These are phyloP conservation scores for Ogataea minuta DNA, from an alignment of 805 yeast genomes.

Conservation along the genomic window DNA sequence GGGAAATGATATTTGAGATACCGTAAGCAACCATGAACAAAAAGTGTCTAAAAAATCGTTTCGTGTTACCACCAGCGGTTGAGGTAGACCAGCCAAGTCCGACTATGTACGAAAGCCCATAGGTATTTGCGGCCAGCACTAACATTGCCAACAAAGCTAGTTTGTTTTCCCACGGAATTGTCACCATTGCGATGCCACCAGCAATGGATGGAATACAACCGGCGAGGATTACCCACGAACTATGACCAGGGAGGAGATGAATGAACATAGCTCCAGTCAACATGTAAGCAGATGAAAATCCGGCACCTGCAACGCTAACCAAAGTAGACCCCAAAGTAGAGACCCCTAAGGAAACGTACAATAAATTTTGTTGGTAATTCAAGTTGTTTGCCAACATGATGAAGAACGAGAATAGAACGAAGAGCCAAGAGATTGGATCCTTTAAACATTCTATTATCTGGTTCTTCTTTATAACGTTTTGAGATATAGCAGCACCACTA, in stretches of 20 bases:
- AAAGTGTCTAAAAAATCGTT: constrained; percentile 47
- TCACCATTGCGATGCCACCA: constrained; percentile 44
- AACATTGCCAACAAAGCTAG: constrained; percentile 47
- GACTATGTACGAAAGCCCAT: constrained; percentile 28
- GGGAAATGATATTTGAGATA: constrained; percentile 51
- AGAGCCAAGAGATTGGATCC: constrained; percentile 49
- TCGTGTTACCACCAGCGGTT: constrained; percentile 48
- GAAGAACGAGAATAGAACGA: constrained; percentile 39
- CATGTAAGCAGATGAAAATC: constrained; percentile 37
- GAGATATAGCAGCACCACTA: constrained; percentile 42
- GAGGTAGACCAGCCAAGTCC: constrained; percentile 28
- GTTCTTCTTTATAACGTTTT: constrained; percentile 43
- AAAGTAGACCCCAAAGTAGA: constrained; percentile 45
- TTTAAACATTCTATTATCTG: constrained; percentile 50
- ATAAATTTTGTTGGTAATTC: constrained; percentile 50
- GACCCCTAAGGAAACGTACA: constrained; percentile 44
- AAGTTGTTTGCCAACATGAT: constrained; percentile 52
- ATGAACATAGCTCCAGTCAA: constrained; percentile 40
- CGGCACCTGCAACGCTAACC: constrained; percentile 53
- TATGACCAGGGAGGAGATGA: constrained; percentile 34
- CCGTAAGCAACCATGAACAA: constrained; percentile 47
- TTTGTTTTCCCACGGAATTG: constrained; percentile 44
- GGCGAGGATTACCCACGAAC: constrained; percentile 29
- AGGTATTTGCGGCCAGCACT: constrained; percentile 44
- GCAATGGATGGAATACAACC: constrained; percentile 35